Conservation (phyloP, 345 rosid species). For the Eucalyptus erythrocorys region DNA sequence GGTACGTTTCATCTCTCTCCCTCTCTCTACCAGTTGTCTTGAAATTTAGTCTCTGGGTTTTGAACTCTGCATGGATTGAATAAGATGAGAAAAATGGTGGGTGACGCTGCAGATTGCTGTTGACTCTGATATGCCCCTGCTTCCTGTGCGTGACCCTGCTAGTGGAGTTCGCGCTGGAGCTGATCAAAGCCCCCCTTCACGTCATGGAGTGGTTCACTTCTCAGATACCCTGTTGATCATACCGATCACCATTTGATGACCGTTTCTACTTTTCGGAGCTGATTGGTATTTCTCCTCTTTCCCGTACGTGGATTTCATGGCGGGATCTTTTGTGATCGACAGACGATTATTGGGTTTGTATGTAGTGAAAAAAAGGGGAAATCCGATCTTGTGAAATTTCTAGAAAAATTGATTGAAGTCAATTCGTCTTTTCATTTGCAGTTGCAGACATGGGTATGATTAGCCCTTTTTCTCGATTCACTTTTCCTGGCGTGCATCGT, state of each 20-base stretch:
- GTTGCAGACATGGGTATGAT: neutral
- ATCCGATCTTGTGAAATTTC: neutral
- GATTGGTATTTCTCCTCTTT: neutral
- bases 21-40: neutral
- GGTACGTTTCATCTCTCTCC: conserved; percentile 18
- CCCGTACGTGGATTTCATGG: neutral
- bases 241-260: neutral
- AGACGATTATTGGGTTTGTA: neutral
- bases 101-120: conserved; percentile 34
- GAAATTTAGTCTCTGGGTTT: neutral
- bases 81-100: neutral
- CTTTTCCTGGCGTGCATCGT: neutral
- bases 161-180: conserved; percentile 48
- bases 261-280: neutral
- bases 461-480: neutral
- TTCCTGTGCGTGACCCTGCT: conserved; percentile 53
- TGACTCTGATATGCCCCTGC: conserved; percentile 64
- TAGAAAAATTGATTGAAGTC: neutral
- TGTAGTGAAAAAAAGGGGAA: neutral
- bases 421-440: neutral
- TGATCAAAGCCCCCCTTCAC: conserved; percentile 56
- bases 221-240: conserved; percentile 43
- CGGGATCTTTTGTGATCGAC: neutral
- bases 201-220: conserved; percentile 65
- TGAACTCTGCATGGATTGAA: neutral